Base-by-base conservation (phyloP, 176 grass and related monocot genomes). In the Rhynchospora tenuis region DNA sequence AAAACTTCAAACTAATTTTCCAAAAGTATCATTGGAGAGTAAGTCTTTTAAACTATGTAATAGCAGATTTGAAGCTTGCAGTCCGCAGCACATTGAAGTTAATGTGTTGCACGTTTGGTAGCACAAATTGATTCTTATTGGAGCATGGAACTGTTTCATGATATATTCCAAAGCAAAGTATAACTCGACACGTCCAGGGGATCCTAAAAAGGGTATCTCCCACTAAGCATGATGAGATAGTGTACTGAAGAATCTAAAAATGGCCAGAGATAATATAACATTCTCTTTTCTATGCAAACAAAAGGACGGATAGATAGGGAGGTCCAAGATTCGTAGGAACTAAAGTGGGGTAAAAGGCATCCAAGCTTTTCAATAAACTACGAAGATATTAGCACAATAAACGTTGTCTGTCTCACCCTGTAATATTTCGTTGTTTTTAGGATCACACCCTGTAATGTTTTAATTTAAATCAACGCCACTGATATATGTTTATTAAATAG, bases 171-270 rank as follows among this genome's bases (percentile, higher is more conserved):
- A 79, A 24, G 57, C 59, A 80, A 59, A 11, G 51, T 28, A 80
- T 15, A 80, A 59, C 9, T 56, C 15, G 55, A 80, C 77, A 80
- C 77, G 77, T 80, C 17, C 24, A 80, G 51, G 50, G 54, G 55
- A 80, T 80, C 77, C 15, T 61, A 61, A n/a, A 80, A 80, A 44
- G 27, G 52, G 28, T 80, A 80, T 15, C 23, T 59, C 28, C 54
- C 28, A 78, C 66, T 48, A 78, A 78, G 23, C 11, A 78, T 29
- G 50, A 78, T 80, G 55, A 61, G 77, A 59, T 59, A 42, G 77
- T 80, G 77, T 80, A 80, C 77, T 59, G 28, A 80, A 80, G 77
- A 80, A 80, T 80, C 77, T 44, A 70, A 70, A 70, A 12, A n/a
- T 60, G 29, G 77, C 16, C 16, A 61, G 46, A 59, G 55, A 54